Evolutionary conservation across 2,329 filamentous ascomycete genomes (phyloP).

Genomic region (Monilinia fructicola): DNA sequence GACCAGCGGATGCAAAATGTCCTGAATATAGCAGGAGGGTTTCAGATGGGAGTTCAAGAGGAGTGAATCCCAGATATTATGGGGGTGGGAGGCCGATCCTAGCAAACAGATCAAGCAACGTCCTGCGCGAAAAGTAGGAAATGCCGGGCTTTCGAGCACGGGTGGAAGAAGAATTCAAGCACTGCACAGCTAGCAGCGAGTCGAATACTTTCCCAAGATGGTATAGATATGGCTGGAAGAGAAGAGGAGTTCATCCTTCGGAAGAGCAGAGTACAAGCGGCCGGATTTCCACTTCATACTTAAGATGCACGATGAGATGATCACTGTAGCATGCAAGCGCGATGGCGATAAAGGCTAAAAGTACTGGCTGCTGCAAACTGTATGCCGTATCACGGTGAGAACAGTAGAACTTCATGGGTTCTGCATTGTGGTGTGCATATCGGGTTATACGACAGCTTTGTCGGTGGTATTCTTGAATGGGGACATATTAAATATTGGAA

Average conservation of each 20-base stretch:
- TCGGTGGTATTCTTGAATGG: conserved; percentile 6
- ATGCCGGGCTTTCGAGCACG: not conserved
- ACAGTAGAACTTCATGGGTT: conserved; percentile 6
- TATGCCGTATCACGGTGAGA: conserved; percentile 19
- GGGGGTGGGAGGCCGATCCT: no score
- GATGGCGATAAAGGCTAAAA: not conserved
- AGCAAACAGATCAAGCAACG: conserved; percentile 9
- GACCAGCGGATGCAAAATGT: not conserved
- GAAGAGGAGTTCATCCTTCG: not conserved
- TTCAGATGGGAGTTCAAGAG: not conserved
- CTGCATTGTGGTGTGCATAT: conserved; percentile 19
- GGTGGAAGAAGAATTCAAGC: not conserved
- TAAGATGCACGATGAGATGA: not conserved
- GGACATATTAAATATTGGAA: conserved; percentile 8
- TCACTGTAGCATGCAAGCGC: conserved; percentile 1
- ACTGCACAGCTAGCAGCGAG: not conserved
- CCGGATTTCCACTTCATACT: not conserved
- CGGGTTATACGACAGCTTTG: conserved; percentile 21
- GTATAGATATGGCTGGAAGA: not conserved
- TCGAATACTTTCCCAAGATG: not conserved
- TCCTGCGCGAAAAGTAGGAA: not conserved
- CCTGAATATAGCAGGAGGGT: not conserved
- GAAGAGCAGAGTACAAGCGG: not conserved
- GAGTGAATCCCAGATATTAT: not conserved
- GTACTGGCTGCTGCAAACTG: conserved; percentile 14